Evolutionary conservation across 2,329 filamentous ascomycete species (phyloP), one percentile per base, ranked within the genome.

Genomic region (Whalleya microplaca): DNA sequence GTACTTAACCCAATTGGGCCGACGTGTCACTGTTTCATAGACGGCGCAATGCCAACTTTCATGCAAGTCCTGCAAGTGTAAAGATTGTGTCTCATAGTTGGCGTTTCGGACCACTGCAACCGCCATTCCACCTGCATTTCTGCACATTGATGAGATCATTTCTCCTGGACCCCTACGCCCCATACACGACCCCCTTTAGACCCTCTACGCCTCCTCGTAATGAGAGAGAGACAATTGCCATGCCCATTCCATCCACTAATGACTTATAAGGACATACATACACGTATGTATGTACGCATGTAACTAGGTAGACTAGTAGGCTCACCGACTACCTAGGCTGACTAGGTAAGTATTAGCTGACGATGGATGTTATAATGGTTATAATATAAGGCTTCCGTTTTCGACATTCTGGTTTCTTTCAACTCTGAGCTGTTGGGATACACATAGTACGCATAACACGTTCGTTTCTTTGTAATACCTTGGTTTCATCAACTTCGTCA

Each of bases 11-110:
- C 53, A 37, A 51, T 61, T 61, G 43, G 57, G 58, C 45, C 51
- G 18, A 47, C 47, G 40, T 45, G 47, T 58, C 52, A 44, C 44
- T 62, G 61, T 62, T 62, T 62, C 59, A 64, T 59, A 55, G 49
- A 55, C 42, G 40, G 32, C 43, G 55, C 48, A 48, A 43, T 40
- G 32, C 32, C 32, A 37, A 29, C 32, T 50, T 54, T 53, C 56
- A 62, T 60, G 61, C 58, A 59, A 62, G n/a, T n/a, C n/a, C 52
- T 51, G 32, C 5, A 16, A 3, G 4, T 37, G 32, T 63, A 54
- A 61, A 59, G 59, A 56, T 55, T 50, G 45, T 63, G 63, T 64
- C 60, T 59, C 58, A 59, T 52, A 51, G 47, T 48, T 56, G 56
- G 56, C 50, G 62, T 56, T 59, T 63, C 63, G 56, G 61, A 61